Evolutionary conservation across 495 filamentous ascomycete genomes (phyloP).

Genomic region (Neurospora discreta): DNA sequence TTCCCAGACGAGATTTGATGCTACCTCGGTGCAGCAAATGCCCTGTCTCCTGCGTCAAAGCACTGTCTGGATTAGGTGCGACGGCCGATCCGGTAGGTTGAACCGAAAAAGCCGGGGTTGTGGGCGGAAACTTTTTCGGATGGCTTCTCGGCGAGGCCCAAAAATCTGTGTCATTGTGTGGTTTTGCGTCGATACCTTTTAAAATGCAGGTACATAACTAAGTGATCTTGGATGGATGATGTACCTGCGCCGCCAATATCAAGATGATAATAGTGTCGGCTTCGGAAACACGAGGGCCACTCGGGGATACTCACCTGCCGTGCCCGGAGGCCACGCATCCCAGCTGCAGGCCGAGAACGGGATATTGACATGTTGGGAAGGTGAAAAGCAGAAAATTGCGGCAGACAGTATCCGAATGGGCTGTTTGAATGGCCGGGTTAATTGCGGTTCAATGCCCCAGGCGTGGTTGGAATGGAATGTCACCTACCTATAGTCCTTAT

Average conservation of each 20-base stretch:
- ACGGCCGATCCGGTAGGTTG: neutral
- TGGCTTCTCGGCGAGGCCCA: neutral
- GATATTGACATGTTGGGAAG: neutral
- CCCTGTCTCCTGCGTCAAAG: neutral
- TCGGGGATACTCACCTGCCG: neutral
- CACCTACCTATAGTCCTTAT: neutral
- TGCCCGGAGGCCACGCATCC: neutral
- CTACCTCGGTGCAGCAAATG: neutral
- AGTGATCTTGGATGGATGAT: neutral
- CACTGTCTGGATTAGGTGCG: neutral
- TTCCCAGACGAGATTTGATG: neutral
- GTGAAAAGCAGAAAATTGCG: neutral
- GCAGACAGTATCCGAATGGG: neutral
- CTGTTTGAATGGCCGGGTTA: neutral
- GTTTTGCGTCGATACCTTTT: neutral
- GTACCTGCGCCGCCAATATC: neutral
- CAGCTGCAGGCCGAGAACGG: neutral
- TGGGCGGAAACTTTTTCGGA: neutral
- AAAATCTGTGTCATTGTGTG: neutral
- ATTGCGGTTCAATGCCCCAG: neutral
- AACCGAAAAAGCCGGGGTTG: neutral
- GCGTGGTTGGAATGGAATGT: neutral
- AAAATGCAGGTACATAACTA: neutral
- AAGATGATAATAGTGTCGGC: neutral
- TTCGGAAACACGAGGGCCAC: neutral